Percentiles rank a stretch among this genome's conserved stretches.
These are phyloP conservation scores for Elongisporangium prolatum DNA, from an alignment of 352 stramenopile genomes.

Conservation along the genomic window DNA sequence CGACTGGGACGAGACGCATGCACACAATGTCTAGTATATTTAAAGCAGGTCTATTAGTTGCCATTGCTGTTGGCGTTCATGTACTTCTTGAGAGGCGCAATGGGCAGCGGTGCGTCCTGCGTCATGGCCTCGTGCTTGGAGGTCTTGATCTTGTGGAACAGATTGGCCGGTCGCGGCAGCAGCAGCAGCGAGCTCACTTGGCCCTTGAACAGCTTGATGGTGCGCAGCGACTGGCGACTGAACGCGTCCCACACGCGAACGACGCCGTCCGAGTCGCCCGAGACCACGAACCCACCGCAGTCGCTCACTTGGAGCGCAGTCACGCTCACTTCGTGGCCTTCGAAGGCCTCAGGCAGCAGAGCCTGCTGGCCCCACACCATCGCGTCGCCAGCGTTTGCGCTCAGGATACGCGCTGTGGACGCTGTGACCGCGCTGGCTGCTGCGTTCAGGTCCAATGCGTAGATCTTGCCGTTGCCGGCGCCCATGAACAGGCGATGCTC, in stretches of 20 bases:
- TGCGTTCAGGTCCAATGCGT: conserved; percentile 60
- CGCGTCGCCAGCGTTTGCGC: conserved; percentile 9
- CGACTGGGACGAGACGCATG: neutral
- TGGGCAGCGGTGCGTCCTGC: conserved; percentile 33
- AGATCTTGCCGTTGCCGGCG: conserved; percentile 68
- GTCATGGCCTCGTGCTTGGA: conserved; percentile 22
- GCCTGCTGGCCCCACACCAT: conserved; percentile 37
- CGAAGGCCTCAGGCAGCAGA: conserved; percentile 47
- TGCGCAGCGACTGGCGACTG: conserved; percentile 60
- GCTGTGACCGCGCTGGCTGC: conserved; percentile 47
- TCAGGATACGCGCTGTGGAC: conserved; percentile 44
- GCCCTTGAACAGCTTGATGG: conserved; percentile 65
- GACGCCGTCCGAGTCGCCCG: conserved; percentile 48
- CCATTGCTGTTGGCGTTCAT: conserved; percentile 30
- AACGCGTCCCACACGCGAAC: conserved; percentile 67
- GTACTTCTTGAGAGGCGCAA: conserved; percentile 77
- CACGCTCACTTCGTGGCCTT: conserved; percentile 59
- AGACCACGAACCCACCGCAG: conserved; percentile 55
- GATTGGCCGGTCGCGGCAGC: conserved; percentile 36
- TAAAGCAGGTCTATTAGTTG: too few relatives aligned
- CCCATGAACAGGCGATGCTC: conserved; percentile 71
- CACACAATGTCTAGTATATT: too few relatives aligned
- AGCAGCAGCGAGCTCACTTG: conserved; percentile 49
- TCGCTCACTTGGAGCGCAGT: conserved; percentile 50
- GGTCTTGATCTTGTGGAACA: conserved; percentile 60